These are phyloP conservation scores for Pseudopithomyces maydicus DNA, from an alignment of 2,329 filamentous ascomycete genomes.

Conservation along the genomic window DNA sequence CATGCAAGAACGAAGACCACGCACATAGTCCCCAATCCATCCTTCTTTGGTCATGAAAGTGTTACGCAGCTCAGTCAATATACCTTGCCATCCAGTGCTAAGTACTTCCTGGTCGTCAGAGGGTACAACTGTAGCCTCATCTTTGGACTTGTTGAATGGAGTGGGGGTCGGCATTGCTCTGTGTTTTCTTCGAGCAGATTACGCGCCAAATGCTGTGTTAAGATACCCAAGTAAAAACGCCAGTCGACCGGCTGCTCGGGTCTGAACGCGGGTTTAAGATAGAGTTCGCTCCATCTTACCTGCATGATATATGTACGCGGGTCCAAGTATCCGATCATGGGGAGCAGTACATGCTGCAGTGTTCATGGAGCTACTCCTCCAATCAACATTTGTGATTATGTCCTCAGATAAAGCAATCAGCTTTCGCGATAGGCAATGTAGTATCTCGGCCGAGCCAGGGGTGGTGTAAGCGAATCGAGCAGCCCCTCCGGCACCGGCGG, in stretches of 20 bases:
- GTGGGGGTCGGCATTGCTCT: too few species aligned
- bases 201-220: too few species aligned
- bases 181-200: too few species aligned
- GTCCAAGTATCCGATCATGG: not conserved
- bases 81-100: slow-evolving; percentile 14
- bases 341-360: not conserved
- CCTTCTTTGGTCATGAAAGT: slow-evolving; percentile 45
- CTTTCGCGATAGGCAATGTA: not conserved
- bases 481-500: not conserved
- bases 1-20: not conserved
- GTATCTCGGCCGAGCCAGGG: not conserved
- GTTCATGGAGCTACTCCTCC: not conserved
- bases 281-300: not conserved
- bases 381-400: not conserved
- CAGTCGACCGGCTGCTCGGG: too few species aligned
- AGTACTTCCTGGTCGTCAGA: slow-evolving; percentile 10
- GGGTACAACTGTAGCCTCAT: slow-evolving; percentile 4
- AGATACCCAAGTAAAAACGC: too few species aligned
- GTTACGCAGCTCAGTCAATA: slow-evolving; percentile 27
- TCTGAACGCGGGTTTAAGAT: too few species aligned
- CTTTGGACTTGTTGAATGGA: too few species aligned
- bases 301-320: not conserved
- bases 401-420: too few species aligned
- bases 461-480: not conserved
- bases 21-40: slow-evolving; percentile 48